These are phyloP conservation scores for Pseudogymnoascus pannorum DNA, from an alignment of 2,329 filamentous ascomycete species.

Conservation along the genomic window DNA sequence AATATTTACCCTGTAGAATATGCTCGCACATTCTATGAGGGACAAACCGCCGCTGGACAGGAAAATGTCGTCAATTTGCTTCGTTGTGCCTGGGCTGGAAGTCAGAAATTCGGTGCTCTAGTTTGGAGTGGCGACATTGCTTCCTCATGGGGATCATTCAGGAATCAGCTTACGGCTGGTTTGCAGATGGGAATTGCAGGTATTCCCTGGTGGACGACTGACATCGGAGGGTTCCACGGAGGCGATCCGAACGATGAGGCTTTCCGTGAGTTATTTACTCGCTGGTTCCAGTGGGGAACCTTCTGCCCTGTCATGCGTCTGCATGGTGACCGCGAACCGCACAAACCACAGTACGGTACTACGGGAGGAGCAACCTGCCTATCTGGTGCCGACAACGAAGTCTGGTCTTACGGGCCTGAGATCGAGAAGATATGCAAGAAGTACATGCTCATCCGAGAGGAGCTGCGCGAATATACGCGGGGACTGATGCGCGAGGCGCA, in stretches of 20 bases:
- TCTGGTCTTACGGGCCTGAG: conserved; percentile 58
- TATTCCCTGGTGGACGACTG: conserved; percentile 63
- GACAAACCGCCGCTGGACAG: conserved; percentile 42
- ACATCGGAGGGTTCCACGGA: conserved; percentile 64
- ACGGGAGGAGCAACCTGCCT: conserved; percentile 18
- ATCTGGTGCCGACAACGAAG: conserved; percentile 50
- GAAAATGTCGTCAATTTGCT: conserved; percentile 52
- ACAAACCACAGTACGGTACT: conserved; percentile 34
- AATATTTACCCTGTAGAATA: conserved; percentile 56
- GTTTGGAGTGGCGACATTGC: conserved; percentile 64
- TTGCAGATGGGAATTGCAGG: conserved; percentile 59
- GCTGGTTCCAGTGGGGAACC: conserved; percentile 64
- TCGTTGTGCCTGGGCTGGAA: conserved; percentile 49
- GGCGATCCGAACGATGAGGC: conserved; percentile 47
- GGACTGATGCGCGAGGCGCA: conserved; percentile 53
- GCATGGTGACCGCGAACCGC: conserved; percentile 58
- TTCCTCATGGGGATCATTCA: conserved; percentile 52
- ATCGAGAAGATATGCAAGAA: conserved; percentile 53
- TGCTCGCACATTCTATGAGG: conserved; percentile 52
- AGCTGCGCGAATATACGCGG: conserved; percentile 50
- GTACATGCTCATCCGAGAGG: conserved; percentile 52
- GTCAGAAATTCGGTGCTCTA: conserved; percentile 56
- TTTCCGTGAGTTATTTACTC: conserved; percentile 56
- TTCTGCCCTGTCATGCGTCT: conserved; percentile 62
- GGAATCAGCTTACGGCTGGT: conserved; percentile 54